A percentile compares a stretch with the other conserved stretches of the same genome.
These are phyloP conservation scores for Debaryomyces psychrophilus DNA, from an alignment of 1,139 yeast species.

Conservation along the genomic window DNA sequence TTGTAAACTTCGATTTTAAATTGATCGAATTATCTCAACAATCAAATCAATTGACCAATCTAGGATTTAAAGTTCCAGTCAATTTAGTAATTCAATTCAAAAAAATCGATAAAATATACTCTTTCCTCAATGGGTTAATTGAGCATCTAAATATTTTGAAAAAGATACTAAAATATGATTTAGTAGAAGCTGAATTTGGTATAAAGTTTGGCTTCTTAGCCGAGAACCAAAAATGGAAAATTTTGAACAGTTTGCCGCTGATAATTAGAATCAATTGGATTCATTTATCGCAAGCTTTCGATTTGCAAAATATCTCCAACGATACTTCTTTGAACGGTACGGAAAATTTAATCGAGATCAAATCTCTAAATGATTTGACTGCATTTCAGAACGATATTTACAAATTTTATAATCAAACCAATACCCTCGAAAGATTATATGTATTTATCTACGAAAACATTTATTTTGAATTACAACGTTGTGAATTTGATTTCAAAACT, in stretches of 20 bases:
- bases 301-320: conserved; percentile 28
- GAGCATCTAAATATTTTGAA: conserved; percentile 46
- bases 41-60: conserved; percentile 51
- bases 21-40: conserved; percentile 53
- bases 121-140: conserved; percentile 56
- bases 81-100: conserved; percentile 36
- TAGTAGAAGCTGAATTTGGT: conserved; percentile 26
- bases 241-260: conserved; percentile 28
- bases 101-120: conserved; percentile 53
- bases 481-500: conserved; percentile 27
- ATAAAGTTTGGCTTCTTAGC: conserved; percentile 48
- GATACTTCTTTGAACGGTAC: conserved; percentile 15
- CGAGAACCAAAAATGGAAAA: conserved; percentile 34
- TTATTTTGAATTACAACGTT: conserved; percentile 29
- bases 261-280: conserved; percentile 57
- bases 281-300: conserved; percentile 53
- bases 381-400: conserved; percentile 41
- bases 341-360: conserved; percentile 38
- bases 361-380: conserved; percentile 41
- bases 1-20: conserved; percentile 56
- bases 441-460: conserved; percentile 20
- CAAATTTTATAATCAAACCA: conserved; percentile 32
- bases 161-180: conserved; percentile 25
- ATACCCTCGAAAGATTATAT: conserved; percentile 32
- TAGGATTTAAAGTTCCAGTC: conserved; percentile 64